Conservation (phyloP, 2,329 filamentous ascomycete genomes). For the Geosmithia putterillii region DNA sequence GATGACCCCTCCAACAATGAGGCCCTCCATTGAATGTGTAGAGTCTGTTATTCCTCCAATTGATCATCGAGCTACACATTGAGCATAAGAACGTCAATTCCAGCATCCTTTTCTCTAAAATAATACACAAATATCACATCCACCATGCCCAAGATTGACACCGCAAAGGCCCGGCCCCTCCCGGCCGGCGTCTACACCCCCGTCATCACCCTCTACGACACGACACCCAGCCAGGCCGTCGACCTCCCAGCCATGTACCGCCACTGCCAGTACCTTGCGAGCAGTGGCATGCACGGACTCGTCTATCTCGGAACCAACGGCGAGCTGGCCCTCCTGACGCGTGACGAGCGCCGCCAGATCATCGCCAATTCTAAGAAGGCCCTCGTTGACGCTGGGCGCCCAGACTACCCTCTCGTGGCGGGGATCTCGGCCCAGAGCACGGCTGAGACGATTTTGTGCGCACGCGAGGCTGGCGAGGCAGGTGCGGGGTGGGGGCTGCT, state of each 20-base stretch:
- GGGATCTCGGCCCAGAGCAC: constrained; percentile 37
- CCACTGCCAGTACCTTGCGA: constrained; percentile 26
- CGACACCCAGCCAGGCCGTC: constrained; percentile 23
- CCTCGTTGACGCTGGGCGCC: constrained; percentile 18
- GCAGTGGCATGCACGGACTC: constrained; percentile 29
- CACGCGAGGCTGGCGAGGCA: constrained; percentile 51
- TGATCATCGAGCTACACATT: not conserved
- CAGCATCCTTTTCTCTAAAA: too few species aligned
- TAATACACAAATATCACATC: not conserved
- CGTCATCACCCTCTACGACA: constrained; percentile 31
- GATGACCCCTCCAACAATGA: not conserved
- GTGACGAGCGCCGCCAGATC: constrained; percentile 26
- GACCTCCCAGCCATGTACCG: constrained; percentile 31
- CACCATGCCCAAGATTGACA: constrained; percentile 16
- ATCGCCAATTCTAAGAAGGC: constrained; percentile 23
- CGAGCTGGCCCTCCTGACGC: constrained; percentile 27
- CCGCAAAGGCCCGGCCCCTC: constrained; percentile 22
- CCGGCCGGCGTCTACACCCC: constrained; percentile 32
- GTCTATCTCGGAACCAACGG: constrained; percentile 34
- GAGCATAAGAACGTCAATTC: not conserved
- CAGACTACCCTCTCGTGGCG: constrained; percentile 28
- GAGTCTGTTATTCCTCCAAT: too few species aligned
- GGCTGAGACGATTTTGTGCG: constrained; percentile 50
- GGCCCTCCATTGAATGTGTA: too few species aligned
- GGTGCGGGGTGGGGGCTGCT: constrained; percentile 66